phyloP scores from a whole-genome alignment of 257 asterid genomes.

The Ajuga chamaepitys region DNA sequence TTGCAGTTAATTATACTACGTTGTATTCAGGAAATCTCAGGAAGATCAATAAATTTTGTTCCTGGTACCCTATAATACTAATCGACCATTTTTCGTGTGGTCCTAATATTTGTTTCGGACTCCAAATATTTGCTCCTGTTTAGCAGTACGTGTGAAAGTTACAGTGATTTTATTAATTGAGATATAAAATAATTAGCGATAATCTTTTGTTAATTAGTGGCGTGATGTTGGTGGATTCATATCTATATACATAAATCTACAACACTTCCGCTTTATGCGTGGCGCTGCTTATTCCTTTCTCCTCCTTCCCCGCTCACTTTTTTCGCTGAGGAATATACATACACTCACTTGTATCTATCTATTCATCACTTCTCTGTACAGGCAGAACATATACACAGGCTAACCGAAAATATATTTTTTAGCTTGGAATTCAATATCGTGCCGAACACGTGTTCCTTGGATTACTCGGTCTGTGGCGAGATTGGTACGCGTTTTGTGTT shows the following conservation, averaged over 20 bases:
- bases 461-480: slow-evolving; percentile 18
- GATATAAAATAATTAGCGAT: neutral
- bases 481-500: slow-evolving; percentile 17
- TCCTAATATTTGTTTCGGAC: no score
- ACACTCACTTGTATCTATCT: slow-evolving; percentile 4
- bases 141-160: no score
- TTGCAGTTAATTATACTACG: neutral
- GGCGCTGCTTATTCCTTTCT: neutral
- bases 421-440: slow-evolving; percentile 8
- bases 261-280: slow-evolving; percentile 6
- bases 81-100: no score
- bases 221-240: slow-evolving; percentile 13
- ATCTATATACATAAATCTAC: neutral
- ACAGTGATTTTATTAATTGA: no score
- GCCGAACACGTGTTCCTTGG: neutral
- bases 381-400: neutral
- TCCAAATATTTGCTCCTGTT: no score
- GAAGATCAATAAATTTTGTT: no score
- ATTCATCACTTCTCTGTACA: neutral
- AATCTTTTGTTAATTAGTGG: neutral
- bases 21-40: no score
- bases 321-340: neutral
- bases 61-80: no score
- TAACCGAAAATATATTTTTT: neutral
- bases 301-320: neutral